phyloP scores from a whole-genome alignment of 306 rosid species.

The barrel medic (Medicago truncatula) region MtrunA17r5.0-ANR NC_053045.1:29249001-29249500 shows the following conservation, averaged over 20 bases:
- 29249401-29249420: not conserved
- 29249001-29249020: not conserved
- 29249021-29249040: conserved; percentile 41
- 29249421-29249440: not conserved
- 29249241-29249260: conserved; percentile 5
- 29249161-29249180: conserved; percentile 8
- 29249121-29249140: conserved; percentile 41
- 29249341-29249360: not conserved
- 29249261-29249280: conserved; percentile 10
- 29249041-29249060: conserved; percentile 79
- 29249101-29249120: conserved; percentile 88
- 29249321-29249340: not conserved
- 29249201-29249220: conserved; percentile 2
- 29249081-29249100: conserved; percentile 98
- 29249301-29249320: not conserved
- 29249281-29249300: conserved; percentile 7
- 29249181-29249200: not conserved
- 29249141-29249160: conserved; percentile 27
- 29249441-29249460: not conserved
- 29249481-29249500: not conserved
- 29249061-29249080: conserved; percentile 93
- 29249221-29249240: not conserved
- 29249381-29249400: not conserved
- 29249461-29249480: not conserved
- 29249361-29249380: not conserved